Base-by-base conservation (phyloP, 2,329 filamentous ascomycete species). In the Phaeophleospora eucalypticola region DNA sequence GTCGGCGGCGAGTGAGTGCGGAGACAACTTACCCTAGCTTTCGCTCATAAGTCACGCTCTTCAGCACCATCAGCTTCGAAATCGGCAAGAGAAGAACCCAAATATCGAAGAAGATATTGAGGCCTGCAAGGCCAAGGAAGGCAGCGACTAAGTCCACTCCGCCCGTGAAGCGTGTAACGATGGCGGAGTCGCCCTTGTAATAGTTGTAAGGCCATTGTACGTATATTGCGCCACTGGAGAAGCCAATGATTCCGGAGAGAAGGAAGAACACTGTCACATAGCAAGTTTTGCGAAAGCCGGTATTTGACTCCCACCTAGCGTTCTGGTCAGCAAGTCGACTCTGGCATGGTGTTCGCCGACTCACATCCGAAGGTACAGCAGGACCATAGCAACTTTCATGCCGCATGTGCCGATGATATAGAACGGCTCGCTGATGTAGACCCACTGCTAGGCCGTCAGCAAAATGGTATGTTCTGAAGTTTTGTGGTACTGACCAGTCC, bases 1-100 rank as follows among this genome's bases (percentile, higher is more conserved):
- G n/a, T 16, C 43, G n/a, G n/a, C n/a, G n/a, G n/a, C n/a, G n/a
- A n/a, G n/a, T 29, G 7, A 7, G 7, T 29, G 24, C 7, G 7
- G 24, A 29, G 24, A 29, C 24, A 29, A 29, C 24, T 12, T 29
- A 29, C 24, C 24, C 24, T 7, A 29, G 7, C 24, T 29, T 29
- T 6, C 24, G 37, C 21, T 48, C 36, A 24, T 20, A 39, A 7
- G 43, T 43, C 4, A 51, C 44, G 3, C 49, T 46, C 2, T 40
- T 44, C 16, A 54, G 16, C 10, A 17, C 20, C n/a, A 49, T 42
- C 10, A 54, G 39, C 15, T 52, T 49, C 4, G 46, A 43, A 10
- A 54, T 43, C 2, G 52, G 52, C 6, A 54, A 21, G 12, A 52
- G 37, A 18, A 54, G 24, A 3, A 52, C 49, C 34, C 34, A 45